Evolutionary conservation across 1,284 basidiomycete species (phyloP), one percentile per base, ranked within the genome.

Genomic region (Dichomitus squalens): DNA sequence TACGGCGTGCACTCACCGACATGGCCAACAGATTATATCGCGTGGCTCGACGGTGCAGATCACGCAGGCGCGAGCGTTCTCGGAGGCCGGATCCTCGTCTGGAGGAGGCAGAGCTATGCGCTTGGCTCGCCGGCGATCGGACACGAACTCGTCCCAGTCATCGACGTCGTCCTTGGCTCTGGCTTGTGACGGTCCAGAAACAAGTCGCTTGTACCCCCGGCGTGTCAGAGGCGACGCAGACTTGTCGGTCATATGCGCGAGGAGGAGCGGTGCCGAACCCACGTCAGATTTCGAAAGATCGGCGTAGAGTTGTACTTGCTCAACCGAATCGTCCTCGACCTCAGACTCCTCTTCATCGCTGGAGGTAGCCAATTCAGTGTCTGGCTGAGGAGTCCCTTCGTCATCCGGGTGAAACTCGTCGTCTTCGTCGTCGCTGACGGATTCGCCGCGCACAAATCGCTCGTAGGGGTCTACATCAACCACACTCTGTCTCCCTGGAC

Each of bases 1-100:
- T 4, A 20, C 23, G 48, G 21, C 29, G 16, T 40, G 34, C 20
- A 76, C 86, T 65, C 64, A 87, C 86, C 88, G 81, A 70, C 88
- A 91, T 20, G 88, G 88, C 88, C 88, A 91, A 65, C 88, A 91
- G 49, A 91, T 88, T 52, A 91, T 81, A 64, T 87, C 83, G 44
- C 88, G 74, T 20, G 79, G 75, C 63, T 88, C 86, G n/a, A 75
- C 74, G n/a, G 85, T 88, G 66, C 88, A 91, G 52, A 91, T 80
- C 3, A 91, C 88, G 68, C 88, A 92, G 57, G 76, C 79, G 52
- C 76, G 74, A 58, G 79, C 72, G 51, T 67, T 68, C 52, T 79
- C 77, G 36, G 71, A 72, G 0, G 56, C 52, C 4, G 46, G 0
- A 12, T 69, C 65, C 34, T 69, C 68, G 1, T 70, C 71, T 16